Base-by-base conservation (phyloP, 352 stramenopile genomes). In the Poterioochromonas sp. region DNA sequence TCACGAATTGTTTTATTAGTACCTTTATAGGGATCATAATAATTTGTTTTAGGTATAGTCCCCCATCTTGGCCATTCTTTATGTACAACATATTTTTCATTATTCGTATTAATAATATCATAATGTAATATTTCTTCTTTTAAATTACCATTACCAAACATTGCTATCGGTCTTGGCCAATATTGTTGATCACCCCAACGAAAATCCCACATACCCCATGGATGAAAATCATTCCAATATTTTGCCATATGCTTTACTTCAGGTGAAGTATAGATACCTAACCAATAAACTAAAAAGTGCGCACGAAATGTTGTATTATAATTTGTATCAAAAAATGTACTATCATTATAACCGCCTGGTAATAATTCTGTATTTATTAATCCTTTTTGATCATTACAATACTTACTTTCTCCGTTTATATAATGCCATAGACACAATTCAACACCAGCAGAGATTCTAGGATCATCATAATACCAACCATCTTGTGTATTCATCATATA, bases 191-290 rank as follows among this genome's bases (percentile, higher is more conserved):
- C 62, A 8, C 62, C 62, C 62, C 62, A 71, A 22, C 62, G 62
- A 47, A 71, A 71, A 71, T 71, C 62, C 62, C 62, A 71, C 62
- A 71, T 71, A 18, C 62, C 62, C 5, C 62, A 8, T 12, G 62
- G 62, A 71, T 71, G 62, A 22, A 41, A 71, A 3, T 71, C 62
- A 47, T 71, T 71, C 62, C 62, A 71, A 71, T 44, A 71, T 12
- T 29, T 40, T 8, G 62, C 62, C 62, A 71, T 11, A 29, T 71
- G 11, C 3, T 47, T 40, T 8, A n/a, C 26, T n/a, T 71, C 29
- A 8, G 62, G 62, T 26, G 62, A 11, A 1, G 62, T 71, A 29
- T 71, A 71, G 8, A 71, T 44, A 8, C 62, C 62, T 29, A 71
- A n/a, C 62, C 62, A 71, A 47, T 35, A 71, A 29, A 40, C 32